Evolutionary conservation across 441 rosid species (phyloP).

Genomic region (Populus trichocarpa): DNA sequence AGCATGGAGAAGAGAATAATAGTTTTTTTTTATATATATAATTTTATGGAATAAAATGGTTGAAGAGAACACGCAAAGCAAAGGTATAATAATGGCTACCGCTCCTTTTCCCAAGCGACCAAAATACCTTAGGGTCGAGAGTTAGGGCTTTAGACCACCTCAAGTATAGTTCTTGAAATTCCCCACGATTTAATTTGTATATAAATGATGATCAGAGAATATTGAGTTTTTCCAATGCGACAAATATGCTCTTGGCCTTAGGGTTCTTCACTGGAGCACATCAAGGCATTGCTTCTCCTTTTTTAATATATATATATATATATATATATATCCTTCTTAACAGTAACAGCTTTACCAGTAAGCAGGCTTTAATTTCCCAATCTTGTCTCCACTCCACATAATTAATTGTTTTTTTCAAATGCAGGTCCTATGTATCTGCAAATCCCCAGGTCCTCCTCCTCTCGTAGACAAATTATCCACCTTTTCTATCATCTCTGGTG

Average conservation of each 20-base stretch:
- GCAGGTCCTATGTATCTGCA: background rate
- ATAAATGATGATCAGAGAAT: slow-evolving; percentile 33
- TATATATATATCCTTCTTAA: too few relatives aligned
- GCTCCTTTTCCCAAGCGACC: slow-evolving; percentile 17
- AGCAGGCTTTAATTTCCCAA: background rate
- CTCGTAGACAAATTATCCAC: background rate
- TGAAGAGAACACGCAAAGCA: too few relatives aligned
- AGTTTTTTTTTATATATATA: too few relatives aligned
- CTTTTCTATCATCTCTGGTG: too few relatives aligned
- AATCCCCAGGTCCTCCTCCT: background rate
- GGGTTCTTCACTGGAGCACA: slow-evolving; percentile 11
- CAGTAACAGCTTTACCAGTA: background rate
- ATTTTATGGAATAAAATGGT: too few relatives aligned
- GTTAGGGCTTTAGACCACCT: background rate
- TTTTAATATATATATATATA: too few relatives aligned
- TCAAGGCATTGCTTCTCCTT: slow-evolving; percentile 4
- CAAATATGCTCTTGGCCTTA: slow-evolving; percentile 53
- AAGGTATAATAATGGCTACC: too few relatives aligned
- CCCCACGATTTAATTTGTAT: background rate
- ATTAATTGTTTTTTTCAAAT: too few relatives aligned
- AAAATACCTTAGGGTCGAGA: slow-evolving; percentile 12
- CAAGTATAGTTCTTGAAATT: slow-evolving; percentile 13
- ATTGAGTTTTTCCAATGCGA: slow-evolving; percentile 72
- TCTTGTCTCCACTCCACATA: background rate
- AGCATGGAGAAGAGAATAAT: too few relatives aligned